A percentile compares a stretch with the other conserved stretches of the same genome.
phyloP scores from a whole-genome alignment of 208 protist species.

The Crithidia fasciculata region DNA sequence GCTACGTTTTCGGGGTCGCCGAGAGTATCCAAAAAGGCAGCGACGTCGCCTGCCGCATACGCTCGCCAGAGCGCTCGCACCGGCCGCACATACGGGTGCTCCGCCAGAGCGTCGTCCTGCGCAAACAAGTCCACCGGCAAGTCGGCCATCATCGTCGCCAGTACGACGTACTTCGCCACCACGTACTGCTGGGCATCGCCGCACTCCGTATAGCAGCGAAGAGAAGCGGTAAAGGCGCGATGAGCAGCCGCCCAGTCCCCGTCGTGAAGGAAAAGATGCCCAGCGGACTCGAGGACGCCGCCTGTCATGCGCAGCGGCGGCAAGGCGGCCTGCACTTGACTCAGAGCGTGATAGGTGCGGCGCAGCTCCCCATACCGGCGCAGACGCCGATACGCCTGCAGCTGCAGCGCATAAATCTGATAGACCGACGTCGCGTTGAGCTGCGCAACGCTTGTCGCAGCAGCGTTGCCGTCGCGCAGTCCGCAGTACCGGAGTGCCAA shows the following conservation, averaged over 20 bases:
- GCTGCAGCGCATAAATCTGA: conserved; percentile 19
- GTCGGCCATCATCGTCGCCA: conserved; percentile 85
- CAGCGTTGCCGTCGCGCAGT: neutral
- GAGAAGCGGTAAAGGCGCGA: conserved; percentile 93
- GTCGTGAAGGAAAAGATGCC: conserved; percentile 85
- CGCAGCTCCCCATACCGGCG: conserved; percentile 35
- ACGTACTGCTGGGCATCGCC: conserved; percentile 94
- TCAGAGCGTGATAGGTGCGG: conserved; percentile 46
- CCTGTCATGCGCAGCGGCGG: conserved; percentile 91
- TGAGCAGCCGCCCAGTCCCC: conserved; percentile 92
- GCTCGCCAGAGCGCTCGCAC: conserved; percentile 48
- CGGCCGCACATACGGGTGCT: conserved; percentile 28
- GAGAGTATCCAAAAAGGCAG: conserved; percentile 90
- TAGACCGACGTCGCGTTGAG: conserved; percentile 26
- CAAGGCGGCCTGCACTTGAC: conserved; percentile 62
- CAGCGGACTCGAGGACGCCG: conserved; percentile 92
- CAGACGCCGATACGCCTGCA: conserved; percentile 23
- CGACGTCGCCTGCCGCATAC: conserved; percentile 54
- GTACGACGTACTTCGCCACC: conserved; percentile 88
- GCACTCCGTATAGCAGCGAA: conserved; percentile 94
- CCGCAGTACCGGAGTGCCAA: conserved; percentile 19
- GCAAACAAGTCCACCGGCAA: conserved; percentile 42
- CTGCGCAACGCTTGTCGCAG: neutral
- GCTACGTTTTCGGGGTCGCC: conserved; percentile 42
- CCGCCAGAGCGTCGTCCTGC: conserved; percentile 48